phyloP scores from a whole-genome alignment of 1,284 basidiomycete genomes.

The Cryptococcus sp. region DNA sequence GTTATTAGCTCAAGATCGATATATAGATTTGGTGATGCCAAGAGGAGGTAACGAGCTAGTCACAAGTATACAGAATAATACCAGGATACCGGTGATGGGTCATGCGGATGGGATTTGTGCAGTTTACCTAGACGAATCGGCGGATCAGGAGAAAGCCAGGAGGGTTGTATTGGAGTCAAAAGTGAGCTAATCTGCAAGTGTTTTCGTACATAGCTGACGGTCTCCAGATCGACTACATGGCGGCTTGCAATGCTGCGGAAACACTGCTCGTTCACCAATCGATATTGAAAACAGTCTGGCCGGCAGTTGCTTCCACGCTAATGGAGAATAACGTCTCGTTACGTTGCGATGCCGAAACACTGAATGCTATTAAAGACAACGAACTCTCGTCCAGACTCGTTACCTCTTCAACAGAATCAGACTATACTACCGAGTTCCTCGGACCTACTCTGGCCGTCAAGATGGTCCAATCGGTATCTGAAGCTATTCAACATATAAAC shows the following conservation, averaged over 20 bases:
- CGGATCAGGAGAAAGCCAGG: slow-evolving; percentile 70
- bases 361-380: slow-evolving; percentile 52
- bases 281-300: slow-evolving; percentile 70
- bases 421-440: slow-evolving; percentile 86
- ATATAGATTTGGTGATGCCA: slow-evolving; percentile 96
- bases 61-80: slow-evolving; percentile 78
- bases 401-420: slow-evolving; percentile 55
- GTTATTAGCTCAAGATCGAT: slow-evolving; percentile 77
- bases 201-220: too few species aligned
- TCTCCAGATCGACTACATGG: slow-evolving; percentile 80
- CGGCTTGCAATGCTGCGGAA: slow-evolving; percentile 92
- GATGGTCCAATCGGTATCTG: slow-evolving; percentile 62
- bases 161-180: slow-evolving; percentile 86
- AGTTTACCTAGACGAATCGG: slow-evolving; percentile 81
- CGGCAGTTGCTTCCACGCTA: slow-evolving; percentile 67
- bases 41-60: slow-evolving; percentile 91
- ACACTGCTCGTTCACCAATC: slow-evolving; percentile 79
- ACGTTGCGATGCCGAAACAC: slow-evolving; percentile 67
- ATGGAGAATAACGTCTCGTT: slow-evolving; percentile 67
- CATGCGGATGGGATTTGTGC: slow-evolving; percentile 94
- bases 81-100: slow-evolving; percentile 96
- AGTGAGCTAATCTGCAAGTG: too few species aligned
- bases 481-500: slow-evolving; percentile 87
- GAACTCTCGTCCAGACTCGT: slow-evolving; percentile 51
- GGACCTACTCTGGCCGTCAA: slow-evolving; percentile 76